Percentiles rank a stretch among this genome's conserved stretches.
Conservation (phyloP, 163 green algal genomes). For the Scenedesmus sp. region DNA sequence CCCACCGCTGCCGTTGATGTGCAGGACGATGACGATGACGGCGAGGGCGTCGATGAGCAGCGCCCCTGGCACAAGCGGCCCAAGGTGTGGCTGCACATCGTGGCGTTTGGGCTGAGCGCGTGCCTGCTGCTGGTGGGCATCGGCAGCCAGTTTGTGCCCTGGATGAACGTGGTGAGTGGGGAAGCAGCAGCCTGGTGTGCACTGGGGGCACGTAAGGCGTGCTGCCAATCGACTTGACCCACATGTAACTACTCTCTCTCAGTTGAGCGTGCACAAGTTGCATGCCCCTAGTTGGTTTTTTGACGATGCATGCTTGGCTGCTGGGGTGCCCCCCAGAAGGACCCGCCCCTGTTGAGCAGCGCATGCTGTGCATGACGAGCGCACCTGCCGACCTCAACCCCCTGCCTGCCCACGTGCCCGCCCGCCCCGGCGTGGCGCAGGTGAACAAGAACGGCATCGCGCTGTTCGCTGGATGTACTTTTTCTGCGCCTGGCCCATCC, state of each 20-base stretch:
- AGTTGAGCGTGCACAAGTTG: too few species aligned
- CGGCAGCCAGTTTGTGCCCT: constrained; percentile 13
- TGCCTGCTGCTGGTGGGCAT: constrained; percentile 31
- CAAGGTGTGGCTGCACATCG: constrained; percentile 19
- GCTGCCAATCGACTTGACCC: too few species aligned
- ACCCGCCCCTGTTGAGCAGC: too few species aligned
- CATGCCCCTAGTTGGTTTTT: too few species aligned
- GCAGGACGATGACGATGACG: constrained; percentile 47
- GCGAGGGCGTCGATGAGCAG: constrained; percentile 3
- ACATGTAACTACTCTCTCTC: too few species aligned
- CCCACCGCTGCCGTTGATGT: background rate
- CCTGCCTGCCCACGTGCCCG: background rate
- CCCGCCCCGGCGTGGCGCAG: background rate
- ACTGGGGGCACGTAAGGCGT: background rate
- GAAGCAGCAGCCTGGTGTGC: background rate
- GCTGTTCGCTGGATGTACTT: constrained; percentile 56
- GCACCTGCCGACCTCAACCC: too few species aligned
- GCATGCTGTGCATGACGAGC: background rate
- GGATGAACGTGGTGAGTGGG: constrained; percentile 27
- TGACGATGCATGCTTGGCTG: too few species aligned
- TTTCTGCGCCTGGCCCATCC: constrained; percentile 27
- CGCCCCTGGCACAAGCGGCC: constrained; percentile 20
- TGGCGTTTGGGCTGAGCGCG: constrained; percentile 8
- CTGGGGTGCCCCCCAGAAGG: too few species aligned
- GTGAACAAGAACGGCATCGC: constrained; percentile 32